Percentiles rank a stretch among this genome's conserved stretches.
phyloP scores from a whole-genome alignment of 1,139 yeast species.

The Hyphopichia wangnamkhiaoensis region DNA sequence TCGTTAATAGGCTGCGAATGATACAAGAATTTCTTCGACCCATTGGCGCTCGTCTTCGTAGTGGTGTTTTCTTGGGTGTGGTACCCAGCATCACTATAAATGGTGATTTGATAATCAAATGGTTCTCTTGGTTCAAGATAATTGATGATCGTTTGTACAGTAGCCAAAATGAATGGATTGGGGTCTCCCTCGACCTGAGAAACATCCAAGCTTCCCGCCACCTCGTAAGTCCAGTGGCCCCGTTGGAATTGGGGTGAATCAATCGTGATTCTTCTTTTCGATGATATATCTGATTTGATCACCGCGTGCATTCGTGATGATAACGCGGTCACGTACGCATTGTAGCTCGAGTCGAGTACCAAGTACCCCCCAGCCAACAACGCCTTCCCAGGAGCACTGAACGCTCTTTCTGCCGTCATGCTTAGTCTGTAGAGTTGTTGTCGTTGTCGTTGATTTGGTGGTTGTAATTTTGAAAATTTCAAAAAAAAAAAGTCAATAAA shows the following conservation, averaged over 20 bases:
- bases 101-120: constrained; percentile 50
- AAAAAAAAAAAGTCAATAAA: neutral
- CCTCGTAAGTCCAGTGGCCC: constrained; percentile 67
- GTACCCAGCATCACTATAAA: constrained; percentile 86
- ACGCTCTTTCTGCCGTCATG: constrained; percentile 32
- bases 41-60: constrained; percentile 29
- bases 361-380: constrained; percentile 92
- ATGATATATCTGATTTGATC: constrained; percentile 22
- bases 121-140: constrained; percentile 41
- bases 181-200: constrained; percentile 4
- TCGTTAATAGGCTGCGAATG: constrained; percentile 62
- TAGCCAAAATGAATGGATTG: constrained; percentile 80
- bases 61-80: constrained; percentile 68
- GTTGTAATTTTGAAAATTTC: neutral
- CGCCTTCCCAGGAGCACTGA: constrained; percentile 96
- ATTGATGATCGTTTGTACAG: constrained; percentile 54
- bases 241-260: constrained; percentile 77
- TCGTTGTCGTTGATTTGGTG: no score
- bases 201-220: neutral
- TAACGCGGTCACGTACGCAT: constrained; percentile 82
- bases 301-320: constrained; percentile 89
- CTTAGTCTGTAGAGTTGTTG: no score
- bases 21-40: constrained; percentile 50
- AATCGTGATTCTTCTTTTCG: constrained; percentile 36
- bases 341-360: constrained; percentile 75